phyloP scores from a whole-genome alignment of 2,329 filamentous ascomycete species.

The Scedosporium minutisporum region DNA sequence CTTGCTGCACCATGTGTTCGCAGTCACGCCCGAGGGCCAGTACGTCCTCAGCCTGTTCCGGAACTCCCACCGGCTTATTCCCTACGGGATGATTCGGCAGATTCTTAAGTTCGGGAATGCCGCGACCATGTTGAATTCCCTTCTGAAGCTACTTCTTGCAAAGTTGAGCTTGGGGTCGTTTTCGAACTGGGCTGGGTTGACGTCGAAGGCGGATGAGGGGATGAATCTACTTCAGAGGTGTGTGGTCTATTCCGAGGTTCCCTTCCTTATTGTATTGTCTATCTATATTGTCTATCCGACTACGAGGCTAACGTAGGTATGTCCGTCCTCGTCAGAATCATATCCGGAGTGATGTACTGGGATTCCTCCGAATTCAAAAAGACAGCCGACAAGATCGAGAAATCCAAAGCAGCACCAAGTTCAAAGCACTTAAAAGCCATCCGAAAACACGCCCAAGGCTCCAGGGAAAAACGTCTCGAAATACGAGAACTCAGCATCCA shows the following conservation, averaged over 20 bases:
- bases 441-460: conserved; percentile 43
- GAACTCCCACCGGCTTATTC: conserved; percentile 59
- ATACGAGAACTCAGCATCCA: conserved; percentile 45
- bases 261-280: too few species aligned
- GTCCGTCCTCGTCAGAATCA: conserved; percentile 41
- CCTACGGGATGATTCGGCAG: conserved; percentile 63
- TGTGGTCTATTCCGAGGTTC: background rate
- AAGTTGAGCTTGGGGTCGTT: conserved; percentile 66
- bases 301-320: background rate
- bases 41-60: conserved; percentile 63
- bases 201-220: conserved; percentile 60
- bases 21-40: conserved; percentile 65
- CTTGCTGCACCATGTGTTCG: conserved; percentile 63
- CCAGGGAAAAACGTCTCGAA: conserved; percentile 47
- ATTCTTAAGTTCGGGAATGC: conserved; percentile 69
- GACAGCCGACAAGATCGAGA: conserved; percentile 54
- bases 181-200: conserved; percentile 72
- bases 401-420: conserved; percentile 36
- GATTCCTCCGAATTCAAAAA: conserved; percentile 63
- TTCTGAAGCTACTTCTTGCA: conserved; percentile 64
- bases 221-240: conserved; percentile 67
- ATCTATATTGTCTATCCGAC: background rate
- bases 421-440: conserved; percentile 53
- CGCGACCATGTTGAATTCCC: conserved; percentile 69
- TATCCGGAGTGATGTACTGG: conserved; percentile 63